Conservation (phyloP, 2,329 filamentous ascomycete species). For the Botrytis fragariae region DNA sequence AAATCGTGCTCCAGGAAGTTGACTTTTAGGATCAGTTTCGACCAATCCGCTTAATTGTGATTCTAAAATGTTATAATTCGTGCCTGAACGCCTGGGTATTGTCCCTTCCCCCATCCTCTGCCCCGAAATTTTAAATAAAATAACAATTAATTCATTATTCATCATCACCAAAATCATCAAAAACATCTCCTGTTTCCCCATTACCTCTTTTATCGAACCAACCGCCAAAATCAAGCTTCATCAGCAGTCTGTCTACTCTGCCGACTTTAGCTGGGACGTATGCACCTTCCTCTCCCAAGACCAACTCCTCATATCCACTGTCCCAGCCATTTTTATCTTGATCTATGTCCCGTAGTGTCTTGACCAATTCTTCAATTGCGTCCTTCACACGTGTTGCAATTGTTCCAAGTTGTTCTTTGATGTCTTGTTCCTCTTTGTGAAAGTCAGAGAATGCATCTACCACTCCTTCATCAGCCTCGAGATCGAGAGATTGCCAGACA, state of each 20-base stretch:
- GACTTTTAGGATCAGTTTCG: neutral
- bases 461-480: slow-evolving; percentile 79
- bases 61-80: neutral
- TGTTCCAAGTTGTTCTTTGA: slow-evolving; percentile 61
- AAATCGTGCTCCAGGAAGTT: neutral
- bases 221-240: slow-evolving; percentile 71
- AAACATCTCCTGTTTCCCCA: slow-evolving; percentile 27
- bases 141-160: slow-evolving; percentile 6
- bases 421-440: slow-evolving; percentile 67
- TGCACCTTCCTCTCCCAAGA: slow-evolving; percentile 44
- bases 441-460: slow-evolving; percentile 73
- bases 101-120: neutral
- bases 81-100: slow-evolving; percentile 12
- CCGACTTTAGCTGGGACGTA: slow-evolving; percentile 73
- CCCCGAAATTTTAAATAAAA: neutral
- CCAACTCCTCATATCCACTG: slow-evolving; percentile 39
- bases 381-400: slow-evolving; percentile 63
- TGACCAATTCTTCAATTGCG: slow-evolving; percentile 61
- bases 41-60: neutral
- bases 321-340: slow-evolving; percentile 37
- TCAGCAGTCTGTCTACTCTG: slow-evolving; percentile 79
- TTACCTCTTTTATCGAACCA: slow-evolving; percentile 36
- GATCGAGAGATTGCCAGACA: slow-evolving; percentile 74
- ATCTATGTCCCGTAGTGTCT: slow-evolving; percentile 57
- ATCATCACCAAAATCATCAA: slow-evolving; percentile 30